Conservation (phyloP, 164 flowering plant genomes). For the Cinnamomum chago region DNA sequence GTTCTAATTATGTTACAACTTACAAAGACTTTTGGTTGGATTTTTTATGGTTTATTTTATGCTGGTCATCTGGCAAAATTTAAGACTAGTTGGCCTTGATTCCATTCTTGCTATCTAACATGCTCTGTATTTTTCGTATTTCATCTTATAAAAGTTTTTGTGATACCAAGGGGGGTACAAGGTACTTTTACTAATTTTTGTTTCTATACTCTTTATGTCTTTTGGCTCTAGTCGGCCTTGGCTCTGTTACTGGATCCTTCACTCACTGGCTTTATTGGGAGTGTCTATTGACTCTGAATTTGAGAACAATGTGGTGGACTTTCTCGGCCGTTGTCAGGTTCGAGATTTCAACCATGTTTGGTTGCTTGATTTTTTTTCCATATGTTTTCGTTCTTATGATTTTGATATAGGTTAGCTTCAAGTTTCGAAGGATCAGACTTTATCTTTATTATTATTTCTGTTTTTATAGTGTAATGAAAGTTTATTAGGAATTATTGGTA, state of each 20-base stretch:
- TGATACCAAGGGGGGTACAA: neutral
- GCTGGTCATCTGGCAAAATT: too few relatives aligned
- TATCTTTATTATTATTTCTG: neutral
- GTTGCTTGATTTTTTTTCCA: neutral
- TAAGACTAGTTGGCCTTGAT: too few relatives aligned
- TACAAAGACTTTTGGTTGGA: too few relatives aligned
- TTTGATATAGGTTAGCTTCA: neutral
- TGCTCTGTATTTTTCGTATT: too few relatives aligned
- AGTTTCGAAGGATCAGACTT: neutral
- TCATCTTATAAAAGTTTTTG: too few relatives aligned
- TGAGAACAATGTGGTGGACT: constrained; percentile 55
- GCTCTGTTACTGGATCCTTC: constrained; percentile 96
- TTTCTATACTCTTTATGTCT: constrained; percentile 1
- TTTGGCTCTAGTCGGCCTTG: constrained; percentile 74
- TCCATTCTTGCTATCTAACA: too few relatives aligned
- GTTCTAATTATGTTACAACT: too few relatives aligned
- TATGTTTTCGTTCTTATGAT: neutral
- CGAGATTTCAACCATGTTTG: constrained; percentile 8
- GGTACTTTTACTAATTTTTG: neutral
- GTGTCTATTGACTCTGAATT: constrained; percentile 58
- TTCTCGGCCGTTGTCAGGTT: constrained; percentile 91
- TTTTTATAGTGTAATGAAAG: neutral
- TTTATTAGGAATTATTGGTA: neutral
- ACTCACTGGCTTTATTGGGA: constrained; percentile 73
- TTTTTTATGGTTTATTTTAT: too few relatives aligned